Evolutionary conservation across 2,329 filamentous ascomycete species (phyloP).

Genomic region (Ceratocystis variospora): DNA sequence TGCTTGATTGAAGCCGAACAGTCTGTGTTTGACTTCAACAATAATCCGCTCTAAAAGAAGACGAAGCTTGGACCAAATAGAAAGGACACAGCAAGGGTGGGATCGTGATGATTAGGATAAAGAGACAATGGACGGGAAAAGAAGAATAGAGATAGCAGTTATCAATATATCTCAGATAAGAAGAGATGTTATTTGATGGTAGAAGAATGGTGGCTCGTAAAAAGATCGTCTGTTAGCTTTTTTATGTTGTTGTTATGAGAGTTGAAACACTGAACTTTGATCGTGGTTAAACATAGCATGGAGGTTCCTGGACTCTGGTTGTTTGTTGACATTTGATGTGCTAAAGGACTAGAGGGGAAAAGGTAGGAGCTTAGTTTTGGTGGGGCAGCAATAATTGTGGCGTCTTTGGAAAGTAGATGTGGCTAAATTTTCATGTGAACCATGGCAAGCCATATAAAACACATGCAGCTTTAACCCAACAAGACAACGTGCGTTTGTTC

Average conservation of each 20-base stretch:
- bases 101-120: not conserved
- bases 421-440: constrained; percentile 9
- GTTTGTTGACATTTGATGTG: constrained; percentile 16
- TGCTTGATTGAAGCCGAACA: not conserved
- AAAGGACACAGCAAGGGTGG: not conserved
- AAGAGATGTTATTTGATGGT: not conserved
- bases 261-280: not conserved
- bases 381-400: constrained; percentile 14
- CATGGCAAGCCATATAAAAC: not conserved
- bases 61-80: not conserved
- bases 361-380: constrained; percentile 13
- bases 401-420: not conserved
- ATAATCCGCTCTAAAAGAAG: not conserved
- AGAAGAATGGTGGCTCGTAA: not conserved
- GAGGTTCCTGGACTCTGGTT: not conserved
- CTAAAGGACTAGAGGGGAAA: constrained; percentile 10
- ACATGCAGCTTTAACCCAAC: not conserved
- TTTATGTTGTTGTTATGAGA: not conserved
- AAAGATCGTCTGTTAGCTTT: not conserved
- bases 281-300: not conserved
- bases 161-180: constrained; percentile 6
- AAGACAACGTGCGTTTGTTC: constrained; percentile 11
- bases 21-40: not conserved
- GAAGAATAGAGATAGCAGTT: not conserved
- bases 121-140: not conserved